A percentile compares a stretch with the other conserved stretches of the same genome.
These are phyloP conservation scores for Crassisporium funariophilum DNA, from an alignment of 768 basidiomycete species.

Conservation along the genomic window DNA sequence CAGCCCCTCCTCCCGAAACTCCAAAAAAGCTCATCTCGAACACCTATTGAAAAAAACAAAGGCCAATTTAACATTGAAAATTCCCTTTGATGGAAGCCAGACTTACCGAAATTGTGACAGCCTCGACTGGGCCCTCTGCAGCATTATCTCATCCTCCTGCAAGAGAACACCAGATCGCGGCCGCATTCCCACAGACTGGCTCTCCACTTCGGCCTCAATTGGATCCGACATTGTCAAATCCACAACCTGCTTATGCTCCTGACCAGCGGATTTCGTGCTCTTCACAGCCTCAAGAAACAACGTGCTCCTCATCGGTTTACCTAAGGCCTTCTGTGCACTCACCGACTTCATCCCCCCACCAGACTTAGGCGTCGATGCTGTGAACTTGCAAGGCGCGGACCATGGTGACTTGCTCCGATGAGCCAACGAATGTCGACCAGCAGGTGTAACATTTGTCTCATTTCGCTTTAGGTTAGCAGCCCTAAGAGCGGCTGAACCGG, in stretches of 20 bases:
- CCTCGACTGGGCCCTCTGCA: conserved; percentile 11
- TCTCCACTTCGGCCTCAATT: conserved; percentile 4
- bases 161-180: neutral
- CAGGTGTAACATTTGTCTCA: conserved; percentile 48
- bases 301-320: conserved; percentile 2
- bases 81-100: neutral
- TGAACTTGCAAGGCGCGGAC: conserved; percentile 19
- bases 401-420: conserved; percentile 12
- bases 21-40: neutral
- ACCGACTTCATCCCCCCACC: neutral
- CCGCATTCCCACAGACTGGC: neutral
- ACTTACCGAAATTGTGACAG: conserved; percentile 25
- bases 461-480: conserved; percentile 35
- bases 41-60: neutral
- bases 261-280: neutral
- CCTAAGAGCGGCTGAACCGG: conserved; percentile 14
- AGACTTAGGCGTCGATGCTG: neutral
- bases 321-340: neutral
- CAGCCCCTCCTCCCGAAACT: neutral
- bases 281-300: conserved; percentile 9
- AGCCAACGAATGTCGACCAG: conserved; percentile 34
- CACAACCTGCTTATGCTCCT: conserved; percentile 8
- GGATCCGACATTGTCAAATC: conserved; percentile 15
- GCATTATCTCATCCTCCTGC: conserved; percentile 15
- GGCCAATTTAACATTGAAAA: neutral